phyloP scores from a whole-genome alignment of 257 asterid species.

The Plantago elongata region DNA sequence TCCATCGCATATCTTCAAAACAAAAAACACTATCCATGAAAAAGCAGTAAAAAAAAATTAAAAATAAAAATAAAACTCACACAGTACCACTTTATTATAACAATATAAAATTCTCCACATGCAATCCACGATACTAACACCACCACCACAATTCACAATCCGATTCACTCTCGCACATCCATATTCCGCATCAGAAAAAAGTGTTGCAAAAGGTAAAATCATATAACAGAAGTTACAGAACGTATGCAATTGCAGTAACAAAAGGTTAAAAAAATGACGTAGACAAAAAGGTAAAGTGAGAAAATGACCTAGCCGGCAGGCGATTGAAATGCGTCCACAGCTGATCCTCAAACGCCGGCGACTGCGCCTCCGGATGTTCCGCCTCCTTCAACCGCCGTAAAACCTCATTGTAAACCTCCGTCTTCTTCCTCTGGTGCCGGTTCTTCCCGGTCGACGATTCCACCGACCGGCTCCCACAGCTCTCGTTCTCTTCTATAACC shows the following conservation, averaged over 20 bases:
- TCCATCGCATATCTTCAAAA: constrained; percentile 83
- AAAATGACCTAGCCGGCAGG: constrained; percentile 68
- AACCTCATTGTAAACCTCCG: constrained; percentile 88
- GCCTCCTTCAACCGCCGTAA: constrained; percentile 77
- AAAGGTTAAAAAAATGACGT: not conserved
- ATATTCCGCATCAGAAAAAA: too few species aligned
- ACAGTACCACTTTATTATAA: not conserved
- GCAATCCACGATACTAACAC: constrained; percentile 15
- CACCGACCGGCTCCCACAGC: constrained; percentile 71
- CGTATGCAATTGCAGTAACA: too few species aligned
- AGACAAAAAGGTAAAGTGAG: constrained; percentile 8
- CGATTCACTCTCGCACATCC: too few species aligned
- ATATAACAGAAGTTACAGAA: too few species aligned
- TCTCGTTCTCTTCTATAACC: constrained; percentile 83
- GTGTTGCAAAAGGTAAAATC: too few species aligned
- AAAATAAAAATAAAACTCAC: constrained; percentile 9
- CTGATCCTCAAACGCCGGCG: constrained; percentile 67
- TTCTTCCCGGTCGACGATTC: constrained; percentile 42
- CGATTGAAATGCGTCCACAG: constrained; percentile 96
- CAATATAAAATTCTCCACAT: constrained; percentile 18
- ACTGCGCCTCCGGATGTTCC: constrained; percentile 54
- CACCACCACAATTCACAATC: too few species aligned
- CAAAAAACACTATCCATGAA: constrained; percentile 22
- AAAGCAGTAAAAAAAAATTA: not conserved
- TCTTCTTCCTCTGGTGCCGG: constrained; percentile 52